phyloP scores from a whole-genome alignment of 805 yeast genomes.

The Blastobotrys americana region DNA sequence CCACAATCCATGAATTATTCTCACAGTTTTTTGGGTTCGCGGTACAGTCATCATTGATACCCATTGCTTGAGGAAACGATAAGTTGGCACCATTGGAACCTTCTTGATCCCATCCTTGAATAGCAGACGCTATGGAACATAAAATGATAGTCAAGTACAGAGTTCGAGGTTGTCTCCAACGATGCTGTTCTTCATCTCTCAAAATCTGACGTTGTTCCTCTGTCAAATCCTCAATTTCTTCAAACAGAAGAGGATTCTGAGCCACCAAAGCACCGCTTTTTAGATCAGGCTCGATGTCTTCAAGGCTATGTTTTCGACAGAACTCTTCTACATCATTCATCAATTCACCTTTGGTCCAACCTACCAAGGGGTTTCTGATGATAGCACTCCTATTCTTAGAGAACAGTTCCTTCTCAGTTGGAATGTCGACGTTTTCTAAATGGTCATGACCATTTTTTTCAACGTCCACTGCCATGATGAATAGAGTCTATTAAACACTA shows the following conservation, averaged over 20 bases:
- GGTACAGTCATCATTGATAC: conserved; percentile 7
- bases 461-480: background rate
- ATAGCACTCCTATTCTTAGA: background rate
- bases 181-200: conserved; percentile 42
- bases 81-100: conserved; percentile 62
- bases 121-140: conserved; percentile 61
- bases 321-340: conserved; percentile 17
- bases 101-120: conserved; percentile 71
- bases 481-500: too few species aligned
- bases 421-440: background rate
- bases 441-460: background rate
- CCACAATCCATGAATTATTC: conserved; percentile 39
- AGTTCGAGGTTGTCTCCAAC: conserved; percentile 38
- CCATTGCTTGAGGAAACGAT: conserved; percentile 28
- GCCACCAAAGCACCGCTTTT: conserved; percentile 51
- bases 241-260: conserved; percentile 30
- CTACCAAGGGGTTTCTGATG: conserved; percentile 23
- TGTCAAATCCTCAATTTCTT: conserved; percentile 34
- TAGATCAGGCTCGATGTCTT: conserved; percentile 24
- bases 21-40: conserved; percentile 7
- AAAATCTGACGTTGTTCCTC: conserved; percentile 29
- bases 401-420: background rate
- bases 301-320: conserved; percentile 24
- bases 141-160: conserved; percentile 46
- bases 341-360: conserved; percentile 19